Base-by-base conservation (phyloP, 2,329 filamentous ascomycete species). In the Coniochaeta prunicola region DNA sequence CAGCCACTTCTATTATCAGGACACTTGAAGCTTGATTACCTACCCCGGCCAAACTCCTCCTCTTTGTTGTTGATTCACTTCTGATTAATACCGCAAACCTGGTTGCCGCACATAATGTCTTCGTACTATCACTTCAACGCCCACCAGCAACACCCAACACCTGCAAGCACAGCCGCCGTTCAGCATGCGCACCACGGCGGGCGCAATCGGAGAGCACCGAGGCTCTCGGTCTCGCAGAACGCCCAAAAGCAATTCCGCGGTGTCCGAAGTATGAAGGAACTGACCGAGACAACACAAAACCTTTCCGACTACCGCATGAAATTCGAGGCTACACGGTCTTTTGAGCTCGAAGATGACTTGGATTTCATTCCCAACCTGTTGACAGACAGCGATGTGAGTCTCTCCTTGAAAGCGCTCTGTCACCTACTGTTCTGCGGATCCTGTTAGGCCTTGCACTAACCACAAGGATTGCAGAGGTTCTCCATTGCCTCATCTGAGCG, bases 331-430 rank as follows among this genome's bases (percentile, higher is more conserved):
- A 91, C 90, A 60, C 86, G 92, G 60, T 96, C 92, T 10, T 97
- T 97, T 70, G 93, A 97, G 67, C 82, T 97, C 62, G 93, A 97
- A 70, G 93, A 97, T 72, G 93, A 97, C 73, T 83, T 96, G 77
- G 89, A 96, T 74, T 97, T 97, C 75, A 97, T 92, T 76, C 93
- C 93, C 63, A 87, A 88, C 72, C 83, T 97, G 66, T 80, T 97
- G 78, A 96, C 92, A 36, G 92, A 97, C 77, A 92, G 84, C 75
- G 92, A 96, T 85, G 92, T 96, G 86, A 83, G 83, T 84, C 56
- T 53, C 36, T 15, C 36, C 40, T 17, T n/a, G 33, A 42, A 19
- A 12, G 9, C 17, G 17, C 17, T 6, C 21, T 56, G 34, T 15
- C 21, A 21, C 53, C 31, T n/a, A 13, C 13, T n/a, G 53, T 21